Conservation (phyloP, 768 basidiomycete species). For the Rhizopogon rudus region DNA sequence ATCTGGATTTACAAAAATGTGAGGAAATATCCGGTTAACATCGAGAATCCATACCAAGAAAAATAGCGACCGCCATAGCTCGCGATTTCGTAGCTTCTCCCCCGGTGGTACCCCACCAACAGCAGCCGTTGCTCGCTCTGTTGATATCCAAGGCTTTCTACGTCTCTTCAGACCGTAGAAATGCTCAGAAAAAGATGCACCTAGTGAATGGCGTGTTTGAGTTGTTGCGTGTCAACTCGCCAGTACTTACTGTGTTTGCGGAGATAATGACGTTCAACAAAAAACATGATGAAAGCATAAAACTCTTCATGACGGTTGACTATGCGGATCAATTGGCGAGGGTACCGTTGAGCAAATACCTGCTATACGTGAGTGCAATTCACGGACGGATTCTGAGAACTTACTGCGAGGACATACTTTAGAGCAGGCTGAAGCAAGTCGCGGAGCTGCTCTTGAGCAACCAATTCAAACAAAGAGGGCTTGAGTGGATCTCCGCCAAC, state of each 20-base stretch:
- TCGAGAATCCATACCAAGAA: constrained; percentile 61
- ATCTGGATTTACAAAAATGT: constrained; percentile 37
- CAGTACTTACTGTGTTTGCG: constrained; percentile 66
- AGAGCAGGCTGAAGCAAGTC: constrained; percentile 91
- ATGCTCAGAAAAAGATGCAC: constrained; percentile 91
- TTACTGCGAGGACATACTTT: constrained; percentile 88
- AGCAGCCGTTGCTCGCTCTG: constrained; percentile 60
- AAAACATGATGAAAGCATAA: constrained; percentile 82
- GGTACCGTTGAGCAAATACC: constrained; percentile 94
- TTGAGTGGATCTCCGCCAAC: constrained; percentile 67
- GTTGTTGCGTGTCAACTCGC: not conserved
- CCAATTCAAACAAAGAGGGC: constrained; percentile 84
- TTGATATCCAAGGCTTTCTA: constrained; percentile 64
- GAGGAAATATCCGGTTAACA: not conserved
- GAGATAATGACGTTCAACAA: constrained; percentile 90
- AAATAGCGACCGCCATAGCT: constrained; percentile 72
- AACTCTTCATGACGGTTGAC: constrained; percentile 97
- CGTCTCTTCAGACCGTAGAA: constrained; percentile 91
- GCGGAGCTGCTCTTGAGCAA: constrained; percentile 90
- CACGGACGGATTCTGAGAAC: constrained; percentile 17
- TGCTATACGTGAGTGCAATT: constrained; percentile 23
- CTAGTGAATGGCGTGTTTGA: constrained; percentile 34
- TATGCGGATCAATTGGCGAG: constrained; percentile 84
- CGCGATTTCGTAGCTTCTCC: constrained; percentile 60
- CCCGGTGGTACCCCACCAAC: constrained; percentile 60